Conservation (phyloP, 768 basidiomycete species). For the Agrocybe pediades region DNA sequence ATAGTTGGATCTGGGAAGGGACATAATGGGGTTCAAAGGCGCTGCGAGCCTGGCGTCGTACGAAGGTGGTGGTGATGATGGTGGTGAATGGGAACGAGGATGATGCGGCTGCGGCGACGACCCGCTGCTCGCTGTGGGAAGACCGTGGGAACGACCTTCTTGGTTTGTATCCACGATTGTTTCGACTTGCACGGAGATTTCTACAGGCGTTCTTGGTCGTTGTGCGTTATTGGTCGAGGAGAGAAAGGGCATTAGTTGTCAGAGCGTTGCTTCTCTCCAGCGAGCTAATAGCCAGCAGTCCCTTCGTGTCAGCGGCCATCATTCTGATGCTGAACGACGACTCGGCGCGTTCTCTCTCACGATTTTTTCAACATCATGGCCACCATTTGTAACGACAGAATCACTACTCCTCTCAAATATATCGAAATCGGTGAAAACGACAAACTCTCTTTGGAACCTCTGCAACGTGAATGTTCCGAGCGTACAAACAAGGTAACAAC, state of each 20-base stretch:
- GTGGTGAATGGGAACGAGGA: conserved; percentile 5
- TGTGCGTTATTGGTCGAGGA: not conserved
- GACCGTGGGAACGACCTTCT: conserved; percentile 29
- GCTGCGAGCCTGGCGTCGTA: not conserved
- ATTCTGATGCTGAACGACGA: not conserved
- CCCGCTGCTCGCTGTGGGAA: conserved; percentile 12
- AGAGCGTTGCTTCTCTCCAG: not conserved
- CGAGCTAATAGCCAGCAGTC: not conserved
- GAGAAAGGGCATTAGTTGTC: not conserved
- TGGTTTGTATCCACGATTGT: not conserved
- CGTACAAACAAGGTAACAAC: not conserved
- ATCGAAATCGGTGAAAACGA: no score
- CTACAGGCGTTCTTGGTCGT: not conserved
- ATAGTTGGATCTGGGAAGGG: conserved; percentile 71
- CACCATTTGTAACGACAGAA: conserved; percentile 1
- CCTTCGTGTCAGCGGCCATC: not conserved
- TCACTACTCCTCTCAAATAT: conserved; percentile 1
- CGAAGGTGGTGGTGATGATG: not conserved
- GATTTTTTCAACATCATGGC: no score
- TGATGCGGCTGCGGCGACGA: conserved; percentile 19
- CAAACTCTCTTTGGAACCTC: not conserved
- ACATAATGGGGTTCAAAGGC: conserved; percentile 38
- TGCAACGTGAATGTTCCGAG: not conserved
- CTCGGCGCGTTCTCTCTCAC: not conserved
- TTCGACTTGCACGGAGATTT: not conserved